phyloP scores from a whole-genome alignment of 768 basidiomycete species.

The Mycena polygramma region DNA sequence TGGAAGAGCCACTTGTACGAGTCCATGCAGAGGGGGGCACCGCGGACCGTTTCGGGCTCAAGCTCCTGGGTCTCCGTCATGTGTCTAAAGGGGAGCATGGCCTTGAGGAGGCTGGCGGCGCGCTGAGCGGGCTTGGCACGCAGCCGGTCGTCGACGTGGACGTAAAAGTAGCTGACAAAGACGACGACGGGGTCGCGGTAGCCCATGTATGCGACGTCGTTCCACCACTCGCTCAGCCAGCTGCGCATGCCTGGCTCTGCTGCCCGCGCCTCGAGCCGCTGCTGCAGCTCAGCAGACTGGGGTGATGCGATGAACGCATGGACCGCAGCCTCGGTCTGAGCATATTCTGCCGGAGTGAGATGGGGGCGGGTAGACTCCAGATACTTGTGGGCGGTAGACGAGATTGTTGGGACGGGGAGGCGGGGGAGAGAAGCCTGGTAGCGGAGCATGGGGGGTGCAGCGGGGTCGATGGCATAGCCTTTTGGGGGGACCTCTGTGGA shows the following conservation, averaged over 20 bases:
- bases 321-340: slow-evolving; percentile 69
- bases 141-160: slow-evolving; percentile 79
- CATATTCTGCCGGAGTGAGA: slow-evolving; percentile 73
- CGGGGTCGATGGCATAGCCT: slow-evolving; percentile 66
- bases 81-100: slow-evolving; percentile 86
- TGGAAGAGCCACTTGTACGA: slow-evolving; percentile 99
- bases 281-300: slow-evolving; percentile 79
- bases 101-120: slow-evolving; percentile 88
- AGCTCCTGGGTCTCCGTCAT: slow-evolving; percentile 86
- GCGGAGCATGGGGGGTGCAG: slow-evolving; percentile 77
- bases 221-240: slow-evolving; percentile 99
- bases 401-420: slow-evolving; percentile 88
- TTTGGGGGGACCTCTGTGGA: slow-evolving; percentile 52
- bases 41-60: slow-evolving; percentile 89
- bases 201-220: slow-evolving; percentile 90
- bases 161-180: slow-evolving; percentile 95
- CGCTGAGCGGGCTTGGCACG: slow-evolving; percentile 71
- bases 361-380: slow-evolving; percentile 87
- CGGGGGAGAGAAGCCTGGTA: slow-evolving; percentile 79
- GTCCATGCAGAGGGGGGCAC: slow-evolving; percentile 86
- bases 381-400: slow-evolving; percentile 89
- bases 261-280: slow-evolving; percentile 82
- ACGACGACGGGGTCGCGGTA: slow-evolving; percentile 93
- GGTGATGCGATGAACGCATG: slow-evolving; percentile 78
- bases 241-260: slow-evolving; percentile 67